Percentiles rank a stretch among this genome's conserved stretches.
Conservation (phyloP, 352 stramenopile genomes). For the Globisporangium nunn region DNA sequence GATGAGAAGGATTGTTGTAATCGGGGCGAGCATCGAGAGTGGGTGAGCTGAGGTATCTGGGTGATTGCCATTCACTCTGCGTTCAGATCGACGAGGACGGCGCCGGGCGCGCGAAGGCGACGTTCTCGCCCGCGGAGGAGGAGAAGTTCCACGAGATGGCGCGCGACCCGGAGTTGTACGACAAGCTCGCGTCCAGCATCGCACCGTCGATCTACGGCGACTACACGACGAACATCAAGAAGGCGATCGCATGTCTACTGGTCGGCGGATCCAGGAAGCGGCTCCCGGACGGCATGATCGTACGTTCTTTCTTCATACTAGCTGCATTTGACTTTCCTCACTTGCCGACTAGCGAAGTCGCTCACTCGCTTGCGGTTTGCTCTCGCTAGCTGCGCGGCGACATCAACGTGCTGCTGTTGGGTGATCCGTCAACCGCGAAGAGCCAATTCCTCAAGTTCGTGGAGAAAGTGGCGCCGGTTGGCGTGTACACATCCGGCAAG, state of each 20-base stretch:
- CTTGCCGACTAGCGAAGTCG: not conserved
- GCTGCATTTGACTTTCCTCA: not conserved
- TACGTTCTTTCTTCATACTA: slow-evolving; percentile 17
- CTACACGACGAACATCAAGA: slow-evolving; percentile 98
- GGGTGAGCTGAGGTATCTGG: not conserved
- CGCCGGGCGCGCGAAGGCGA: slow-evolving; percentile 78
- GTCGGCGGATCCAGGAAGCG: slow-evolving; percentile 92
- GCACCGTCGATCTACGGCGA: slow-evolving; percentile 93
- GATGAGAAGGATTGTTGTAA: too few relatives aligned
- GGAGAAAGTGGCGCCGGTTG: slow-evolving; percentile 93
- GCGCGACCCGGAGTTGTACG: slow-evolving; percentile 88
- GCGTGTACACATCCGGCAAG: slow-evolving; percentile 99
- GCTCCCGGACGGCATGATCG: slow-evolving; percentile 94
- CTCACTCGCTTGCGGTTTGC: not conserved
- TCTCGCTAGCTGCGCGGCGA: slow-evolving; percentile 86
- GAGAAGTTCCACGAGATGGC: slow-evolving; percentile 95
- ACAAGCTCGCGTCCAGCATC: slow-evolving; percentile 88
- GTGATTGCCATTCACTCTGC: not conserved
- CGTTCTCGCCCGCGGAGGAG: slow-evolving; percentile 96
- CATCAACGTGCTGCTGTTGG: slow-evolving; percentile 98
- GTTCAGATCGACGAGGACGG: slow-evolving; percentile 86
- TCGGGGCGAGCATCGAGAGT: too few relatives aligned
- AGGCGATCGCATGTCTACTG: slow-evolving; percentile 93
- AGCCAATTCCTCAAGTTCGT: slow-evolving; percentile 98
- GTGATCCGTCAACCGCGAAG: slow-evolving; percentile 97